Base-by-base conservation (phyloP, 2,329 filamentous ascomycete genomes). In the Neonectria sp. region DNA sequence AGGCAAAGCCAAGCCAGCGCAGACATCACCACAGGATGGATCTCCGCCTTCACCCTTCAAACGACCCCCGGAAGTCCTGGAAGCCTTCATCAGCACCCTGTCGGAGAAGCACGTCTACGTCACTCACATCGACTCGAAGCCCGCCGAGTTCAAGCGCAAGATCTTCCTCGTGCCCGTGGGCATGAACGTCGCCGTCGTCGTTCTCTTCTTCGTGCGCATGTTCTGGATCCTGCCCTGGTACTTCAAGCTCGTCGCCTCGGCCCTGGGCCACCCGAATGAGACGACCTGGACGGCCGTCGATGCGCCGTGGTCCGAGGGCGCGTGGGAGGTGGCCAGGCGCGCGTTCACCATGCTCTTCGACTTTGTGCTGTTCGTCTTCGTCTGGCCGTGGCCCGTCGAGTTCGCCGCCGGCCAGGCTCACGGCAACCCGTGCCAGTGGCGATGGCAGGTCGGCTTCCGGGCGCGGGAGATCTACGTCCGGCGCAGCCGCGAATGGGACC, bases 391-490 rank as follows among this genome's bases (percentile, higher is more conserved):
- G 92, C 92, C 92, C 1, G 81, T 90, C 58, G 90, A 92, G 71
- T 95, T 97, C 79, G 88, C 92, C 74, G 79, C 90, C 15, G 92
- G 91, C 64, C 81, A 79, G 66, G 81, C 79, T 11, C 82, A 87
- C 72, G 87, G 84, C 75, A 93, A 82, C 70, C 94, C 95, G 0
- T 83, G 91, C 43, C 79, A 82, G 45, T 98, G 95, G 94, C 90
- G 95, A 55, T 89, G 89, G 81, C 85, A 80, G 33, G 82, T 95
- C 40, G 94, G 95, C 7, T 97, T 97, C 79, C 86, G 88, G n/a
- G 86, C 91, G 52, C 86, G 89, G 71, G 95, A 98, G 84, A 86
- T 97, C 55, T 91, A 97, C 68, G 92, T 97, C 37, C 88, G 95
- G 29, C 89, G 92, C 64, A 95, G 92, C 78, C 87, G 92, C 65